Conservation (phyloP, 2,329 filamentous ascomycete species). For the Incumbomyces lentus region DNA sequence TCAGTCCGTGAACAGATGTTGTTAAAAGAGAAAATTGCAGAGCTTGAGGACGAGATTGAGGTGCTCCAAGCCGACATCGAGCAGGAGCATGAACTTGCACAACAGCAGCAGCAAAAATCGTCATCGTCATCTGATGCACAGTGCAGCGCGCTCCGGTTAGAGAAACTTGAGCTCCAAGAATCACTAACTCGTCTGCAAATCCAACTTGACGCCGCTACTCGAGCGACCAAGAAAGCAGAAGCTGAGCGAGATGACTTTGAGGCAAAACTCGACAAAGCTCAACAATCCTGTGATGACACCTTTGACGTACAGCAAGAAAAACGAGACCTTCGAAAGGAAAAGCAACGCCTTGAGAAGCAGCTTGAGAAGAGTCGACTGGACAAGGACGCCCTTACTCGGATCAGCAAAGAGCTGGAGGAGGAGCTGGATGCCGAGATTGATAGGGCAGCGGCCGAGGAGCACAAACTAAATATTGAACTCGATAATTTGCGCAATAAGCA, state of each 20-base stretch:
- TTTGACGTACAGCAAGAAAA: slow-evolving; percentile 58
- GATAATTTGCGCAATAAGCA: slow-evolving; percentile 44
- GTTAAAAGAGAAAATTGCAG: slow-evolving; percentile 55
- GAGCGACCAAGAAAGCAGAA: slow-evolving; percentile 48
- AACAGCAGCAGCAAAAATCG: slow-evolving; percentile 46
- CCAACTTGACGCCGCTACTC: slow-evolving; percentile 50
- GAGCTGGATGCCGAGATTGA: slow-evolving; percentile 58
- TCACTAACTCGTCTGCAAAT: slow-evolving; percentile 49
- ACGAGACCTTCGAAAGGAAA: slow-evolving; percentile 56
- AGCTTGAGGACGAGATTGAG: slow-evolving; percentile 66
- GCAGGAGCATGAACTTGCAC: slow-evolving; percentile 53
- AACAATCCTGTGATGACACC: slow-evolving; percentile 47
- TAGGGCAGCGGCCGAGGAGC: slow-evolving; percentile 56
- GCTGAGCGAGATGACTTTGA: slow-evolving; percentile 59
- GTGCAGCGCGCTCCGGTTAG: slow-evolving; percentile 45
- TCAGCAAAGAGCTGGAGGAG: slow-evolving; percentile 50
- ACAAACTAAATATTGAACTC: slow-evolving; percentile 43
- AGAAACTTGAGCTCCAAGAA: slow-evolving; percentile 55
- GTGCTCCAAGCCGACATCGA: slow-evolving; percentile 58
- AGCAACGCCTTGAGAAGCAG: slow-evolving; percentile 58
- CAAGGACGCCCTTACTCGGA: slow-evolving; percentile 46
- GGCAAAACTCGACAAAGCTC: slow-evolving; percentile 45
- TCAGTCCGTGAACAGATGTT: slow-evolving; percentile 53
- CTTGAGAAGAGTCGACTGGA: slow-evolving; percentile 56
- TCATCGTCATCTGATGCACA: slow-evolving; percentile 50